Base-by-base conservation (phyloP, 148 eudicot genomes). In the Rhododendron mucronatum region DNA sequence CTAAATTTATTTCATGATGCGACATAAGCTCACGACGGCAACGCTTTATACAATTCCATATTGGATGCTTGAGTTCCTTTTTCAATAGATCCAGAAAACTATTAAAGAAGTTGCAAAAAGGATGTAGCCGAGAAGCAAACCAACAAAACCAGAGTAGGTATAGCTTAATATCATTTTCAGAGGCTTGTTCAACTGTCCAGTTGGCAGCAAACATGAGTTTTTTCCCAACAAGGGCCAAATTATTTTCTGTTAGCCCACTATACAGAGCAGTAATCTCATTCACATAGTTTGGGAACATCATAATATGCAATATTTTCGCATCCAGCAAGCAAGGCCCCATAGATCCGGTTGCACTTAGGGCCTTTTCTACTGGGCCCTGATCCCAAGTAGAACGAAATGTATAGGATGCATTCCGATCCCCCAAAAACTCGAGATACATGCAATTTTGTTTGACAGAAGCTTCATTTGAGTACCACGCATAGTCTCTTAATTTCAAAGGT, bases 111-210 rank as follows among this genome's bases (percentile, higher is more conserved):
- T 89, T 53, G 82, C 91, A 91, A 78, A 88, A 88, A 65, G 94
- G 94, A 57, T 89, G 89, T 88, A 93, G 80, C 78, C 84, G 94
- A 67, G 91, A 85, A 89, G 89, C 94, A 90, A 93, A 94, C 96
- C 98, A 93, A 84, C 91, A 82, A 71, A 97, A 91, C 98, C 95
- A 94, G 61, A 61, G 84, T 83, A 93, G 91, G 85, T 92, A 93
- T 80, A 94, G 83, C 80, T 91, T 86, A 28, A 93, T 65, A 86
- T 94, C 98, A 88, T 84, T 85, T 87, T 91, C 92, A 78, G 90
- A 89, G 18, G 94, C 98, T 88, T 97, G 98, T 86, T 97, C 95
- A 63, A 97, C 87, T 9, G 89, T 89, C 99, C 99, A 97, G 82
- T 94, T 91, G 88, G 96, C 93, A 92, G 98, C 96, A 93, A 90